These are phyloP conservation scores for Candida koratica DNA, from an alignment of 805 yeast species.

Conservation along the genomic window DNA sequence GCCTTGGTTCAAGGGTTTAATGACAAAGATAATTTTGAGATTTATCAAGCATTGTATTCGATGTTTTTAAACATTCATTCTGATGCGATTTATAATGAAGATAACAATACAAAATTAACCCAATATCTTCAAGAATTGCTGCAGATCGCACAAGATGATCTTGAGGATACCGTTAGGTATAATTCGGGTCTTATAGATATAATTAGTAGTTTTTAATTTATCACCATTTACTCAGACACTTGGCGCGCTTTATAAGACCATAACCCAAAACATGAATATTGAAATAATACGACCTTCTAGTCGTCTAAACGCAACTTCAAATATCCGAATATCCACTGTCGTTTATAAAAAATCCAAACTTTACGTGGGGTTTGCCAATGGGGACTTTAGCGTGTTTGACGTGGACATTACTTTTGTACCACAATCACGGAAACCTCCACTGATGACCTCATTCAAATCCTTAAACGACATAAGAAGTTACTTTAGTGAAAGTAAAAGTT, in stretches of 20 bases:
- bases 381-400: constrained; percentile 29
- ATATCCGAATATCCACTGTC: constrained; percentile 23
- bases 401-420: constrained; percentile 14
- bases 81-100: constrained; percentile 58
- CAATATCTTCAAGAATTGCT: constrained; percentile 46
- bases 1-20: constrained; percentile 61
- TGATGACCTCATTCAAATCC: constrained; percentile 20
- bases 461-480: constrained; percentile 21
- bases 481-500: constrained; percentile 12
- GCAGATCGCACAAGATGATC: constrained; percentile 35
- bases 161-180: constrained; percentile 70
- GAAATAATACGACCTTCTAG: constrained; percentile 36
- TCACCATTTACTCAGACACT: too few relatives aligned
- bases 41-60: constrained; percentile 75
- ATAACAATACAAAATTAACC: constrained; percentile 43
- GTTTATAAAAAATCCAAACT: constrained; percentile 18
- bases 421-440: constrained; percentile 11
- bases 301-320: constrained; percentile 27
- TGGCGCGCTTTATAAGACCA: neutral
- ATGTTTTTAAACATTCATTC: constrained; percentile 77
- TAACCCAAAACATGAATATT: constrained; percentile 27
- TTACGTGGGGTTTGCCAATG: constrained; percentile 33
- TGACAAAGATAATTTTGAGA: constrained; percentile 62
- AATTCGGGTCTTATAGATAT: constrained; percentile 76
- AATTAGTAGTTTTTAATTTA: too few relatives aligned